A percentile compares a stretch with the other conserved stretches of the same genome.
Evolutionary conservation across 2,329 filamentous ascomycete genomes (phyloP).

Genomic region (Phaeosphaeria sp.): DNA sequence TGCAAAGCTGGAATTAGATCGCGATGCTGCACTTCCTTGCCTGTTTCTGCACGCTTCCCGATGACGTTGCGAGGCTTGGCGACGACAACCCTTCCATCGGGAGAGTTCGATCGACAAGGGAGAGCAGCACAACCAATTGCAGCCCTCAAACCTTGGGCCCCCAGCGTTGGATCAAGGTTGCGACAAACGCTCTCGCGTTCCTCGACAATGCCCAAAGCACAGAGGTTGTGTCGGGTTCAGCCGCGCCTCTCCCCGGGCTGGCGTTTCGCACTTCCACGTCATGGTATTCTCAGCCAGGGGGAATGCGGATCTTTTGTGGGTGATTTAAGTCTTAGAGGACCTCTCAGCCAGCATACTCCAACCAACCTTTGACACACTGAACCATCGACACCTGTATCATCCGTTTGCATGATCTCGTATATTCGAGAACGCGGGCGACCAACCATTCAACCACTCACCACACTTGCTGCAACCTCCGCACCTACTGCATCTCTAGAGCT

Average conservation of each 20-base stretch:
- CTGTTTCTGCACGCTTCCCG: slow-evolving; percentile 17
- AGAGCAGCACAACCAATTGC: slow-evolving; percentile 28
- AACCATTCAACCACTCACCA: slow-evolving; percentile 14
- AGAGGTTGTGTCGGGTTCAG: slow-evolving; percentile 21
- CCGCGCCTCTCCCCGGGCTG: slow-evolving; percentile 9
- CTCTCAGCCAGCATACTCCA: slow-evolving; percentile 16
- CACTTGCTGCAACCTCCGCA: slow-evolving; percentile 22
- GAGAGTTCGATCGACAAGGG: slow-evolving; percentile 25
- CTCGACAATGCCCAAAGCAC: slow-evolving; percentile 9
- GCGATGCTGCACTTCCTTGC: slow-evolving; percentile 26
- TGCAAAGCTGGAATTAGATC: slow-evolving; percentile 22
- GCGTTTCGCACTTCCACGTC: slow-evolving; percentile 27
- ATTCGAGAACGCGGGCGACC: slow-evolving; percentile 16
- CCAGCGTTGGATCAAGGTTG: slow-evolving; percentile 17
- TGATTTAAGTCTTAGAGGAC: neutral
- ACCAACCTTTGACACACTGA: neutral
- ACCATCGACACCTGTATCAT: neutral
- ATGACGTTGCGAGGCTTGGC: slow-evolving; percentile 40
- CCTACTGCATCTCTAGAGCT: slow-evolving; percentile 20
- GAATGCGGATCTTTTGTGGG: slow-evolving; percentile 21
- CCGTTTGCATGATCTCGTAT: slow-evolving; percentile 20
- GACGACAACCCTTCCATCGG: slow-evolving; percentile 6
- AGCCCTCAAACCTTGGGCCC: slow-evolving; percentile 1
- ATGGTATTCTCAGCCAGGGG: slow-evolving; percentile 25
- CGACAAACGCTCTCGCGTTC: slow-evolving; percentile 10